Base-by-base conservation (phyloP, 2,329 filamentous ascomycete genomes). In the Thelonectria olida region DNA sequence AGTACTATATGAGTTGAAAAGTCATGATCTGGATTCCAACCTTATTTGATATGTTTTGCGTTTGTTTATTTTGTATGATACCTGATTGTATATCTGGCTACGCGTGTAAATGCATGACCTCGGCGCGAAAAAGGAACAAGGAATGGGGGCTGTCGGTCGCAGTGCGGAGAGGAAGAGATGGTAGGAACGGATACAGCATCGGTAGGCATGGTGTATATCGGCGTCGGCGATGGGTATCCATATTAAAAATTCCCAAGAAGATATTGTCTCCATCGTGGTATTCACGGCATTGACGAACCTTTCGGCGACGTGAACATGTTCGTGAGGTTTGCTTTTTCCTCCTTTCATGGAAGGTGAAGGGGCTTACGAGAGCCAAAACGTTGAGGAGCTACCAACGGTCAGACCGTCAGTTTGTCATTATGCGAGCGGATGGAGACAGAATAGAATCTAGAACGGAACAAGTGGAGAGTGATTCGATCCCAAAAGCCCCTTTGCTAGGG, bases 1-100 rank as follows among this genome's bases (percentile, higher is more conserved):
- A 90, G 76, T 90, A 90, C 74, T 90, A 89, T 78, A 88, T 89
- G 86, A 88, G 87, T n/a, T 87, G 41, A 44, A 41, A 34, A 34
- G 7, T 10, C 6, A 45, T 25, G 20, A 12, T 17, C 20, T 45
- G 9, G 22, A n/a, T 31, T 34, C 28, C n/a, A 25, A 49, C n/a
- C n/a, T 8, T 9, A 6, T 31, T 23, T 53, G 48, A 23, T 56
- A 44, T 50, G 12, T 34, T 50, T 48, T 45, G 25, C 47, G 36
- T 57, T 63, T 61, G 56, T 49, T 23, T 34, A 50, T 25, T 69
- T 45, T 72, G 62, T 71, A 71, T 67, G 64, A 72, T 72, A 71
- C 65, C 59, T 72, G 58, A 64, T 58, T 69, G 63, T 54, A 34
- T 71, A 66, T 56, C 39, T 69, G 59, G 49, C 61, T 63, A 68